A percentile compares a stretch with the other conserved stretches of the same genome.
phyloP scores from a whole-genome alignment of 192 early-diverging fungal species.

The Coemansia sp. region DNA sequence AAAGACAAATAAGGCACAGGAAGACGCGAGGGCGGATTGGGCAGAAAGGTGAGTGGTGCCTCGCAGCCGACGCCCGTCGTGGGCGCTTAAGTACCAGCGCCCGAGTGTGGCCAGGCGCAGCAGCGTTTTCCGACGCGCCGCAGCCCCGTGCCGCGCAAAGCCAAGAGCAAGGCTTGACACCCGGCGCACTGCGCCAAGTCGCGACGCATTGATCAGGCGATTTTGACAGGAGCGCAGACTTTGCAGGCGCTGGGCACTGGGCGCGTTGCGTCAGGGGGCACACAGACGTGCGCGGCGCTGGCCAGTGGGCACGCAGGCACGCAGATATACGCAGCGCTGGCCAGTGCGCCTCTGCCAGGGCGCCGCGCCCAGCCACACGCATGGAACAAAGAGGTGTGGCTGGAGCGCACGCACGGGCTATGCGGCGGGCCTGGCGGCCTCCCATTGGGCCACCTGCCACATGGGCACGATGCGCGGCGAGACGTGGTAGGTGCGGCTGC shows the following conservation, averaged over 20 bases:
- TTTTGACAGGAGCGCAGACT: background rate
- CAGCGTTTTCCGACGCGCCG: no score
- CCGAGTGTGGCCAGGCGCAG: background rate
- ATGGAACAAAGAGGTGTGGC: background rate
- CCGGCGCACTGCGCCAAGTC: background rate
- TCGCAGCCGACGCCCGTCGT: background rate
- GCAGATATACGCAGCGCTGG: no score
- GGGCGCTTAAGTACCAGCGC: background rate
- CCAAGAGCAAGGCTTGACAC: background rate
- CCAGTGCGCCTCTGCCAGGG: background rate
- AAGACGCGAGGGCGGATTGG: background rate
- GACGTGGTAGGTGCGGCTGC: conserved; percentile 32
- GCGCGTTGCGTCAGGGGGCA: no score
- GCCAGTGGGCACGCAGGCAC: background rate
- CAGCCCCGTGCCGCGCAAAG: no score
- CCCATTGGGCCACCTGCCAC: conserved; percentile 44
- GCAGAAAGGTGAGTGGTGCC: background rate
- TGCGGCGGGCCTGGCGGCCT: conserved; percentile 9
- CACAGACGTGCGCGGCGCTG: background rate
- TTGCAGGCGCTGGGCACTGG: no score
- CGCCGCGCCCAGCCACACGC: background rate
- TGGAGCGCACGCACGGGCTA: background rate
- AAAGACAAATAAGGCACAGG: background rate
- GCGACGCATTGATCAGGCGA: background rate
- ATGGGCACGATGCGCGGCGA: conserved; percentile 44